Conservation (phyloP, 2,329 filamentous ascomycete genomes). For the Acrocalymma vagum region DNA sequence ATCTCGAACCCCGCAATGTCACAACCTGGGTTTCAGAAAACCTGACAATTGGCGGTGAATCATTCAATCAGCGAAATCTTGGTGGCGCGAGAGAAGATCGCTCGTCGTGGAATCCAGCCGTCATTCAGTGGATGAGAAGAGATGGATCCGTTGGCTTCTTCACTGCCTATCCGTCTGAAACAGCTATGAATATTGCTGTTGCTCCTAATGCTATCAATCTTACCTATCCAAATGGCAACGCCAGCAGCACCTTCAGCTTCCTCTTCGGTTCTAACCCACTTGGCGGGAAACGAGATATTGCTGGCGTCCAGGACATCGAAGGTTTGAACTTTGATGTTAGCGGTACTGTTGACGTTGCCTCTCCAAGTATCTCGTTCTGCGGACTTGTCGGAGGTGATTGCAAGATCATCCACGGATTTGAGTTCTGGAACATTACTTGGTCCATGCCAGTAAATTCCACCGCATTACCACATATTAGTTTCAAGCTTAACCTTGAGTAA, state of each 20-base stretch:
- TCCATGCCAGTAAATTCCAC: slow-evolving; percentile 22
- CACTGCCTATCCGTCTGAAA: slow-evolving; percentile 2
- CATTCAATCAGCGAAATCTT: slow-evolving; percentile 60
- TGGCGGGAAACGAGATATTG: slow-evolving; percentile 4
- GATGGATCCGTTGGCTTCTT: slow-evolving; percentile 6
- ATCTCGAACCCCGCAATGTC: slow-evolving; percentile 62
- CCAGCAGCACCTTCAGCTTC: slow-evolving; percentile 57
- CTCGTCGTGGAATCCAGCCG: slow-evolving; percentile 62
- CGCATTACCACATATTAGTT: slow-evolving; percentile 6
- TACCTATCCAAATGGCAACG: slow-evolving; percentile 60
- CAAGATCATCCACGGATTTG: slow-evolving; percentile 23
- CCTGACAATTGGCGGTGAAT: slow-evolving; percentile 66
- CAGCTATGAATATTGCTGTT: slow-evolving; percentile 2
- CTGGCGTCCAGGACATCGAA: slow-evolving; percentile 2
- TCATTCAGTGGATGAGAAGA: slow-evolving; percentile 62
- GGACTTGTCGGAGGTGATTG: slow-evolving; percentile 4
- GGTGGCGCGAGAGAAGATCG: slow-evolving; percentile 60
- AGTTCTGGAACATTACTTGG: slow-evolving; percentile 43
- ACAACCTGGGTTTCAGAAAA: slow-evolving; percentile 62
- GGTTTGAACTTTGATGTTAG: neutral
- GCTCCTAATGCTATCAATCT: slow-evolving; percentile 51
- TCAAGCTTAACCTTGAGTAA: slow-evolving; percentile 8
- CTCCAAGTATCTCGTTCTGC: slow-evolving; percentile 5
- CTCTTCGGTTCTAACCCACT: slow-evolving; percentile 42
- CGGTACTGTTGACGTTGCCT: slow-evolving; percentile 1